phyloP scores from a whole-genome alignment of 257 asterid genomes.

The Echites panduratus region DNA sequence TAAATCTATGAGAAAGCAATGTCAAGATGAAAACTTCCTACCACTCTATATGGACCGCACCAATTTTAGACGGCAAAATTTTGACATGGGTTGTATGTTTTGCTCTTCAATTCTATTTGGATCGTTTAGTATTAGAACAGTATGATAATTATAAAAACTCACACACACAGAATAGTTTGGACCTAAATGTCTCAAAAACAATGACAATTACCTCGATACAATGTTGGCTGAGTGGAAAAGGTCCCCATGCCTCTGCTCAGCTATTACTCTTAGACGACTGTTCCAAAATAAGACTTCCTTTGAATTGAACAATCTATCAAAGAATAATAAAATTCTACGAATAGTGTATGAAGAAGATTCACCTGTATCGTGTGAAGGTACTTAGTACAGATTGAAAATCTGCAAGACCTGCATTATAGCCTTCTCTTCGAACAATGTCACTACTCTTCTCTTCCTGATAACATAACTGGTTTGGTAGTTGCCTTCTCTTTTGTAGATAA shows the following conservation, averaged over 20 bases:
- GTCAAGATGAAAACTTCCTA: not conserved
- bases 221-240: slow-evolving; percentile 80
- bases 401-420: slow-evolving; percentile 61
- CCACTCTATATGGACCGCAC: not conserved
- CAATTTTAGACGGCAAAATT: not conserved
- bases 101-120: not conserved
- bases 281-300: slow-evolving; percentile 14
- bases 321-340: not conserved
- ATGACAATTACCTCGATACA: slow-evolving; percentile 61
- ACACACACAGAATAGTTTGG: not conserved
- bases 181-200: not conserved
- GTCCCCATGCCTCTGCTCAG: slow-evolving; percentile 78
- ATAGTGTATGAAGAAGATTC: slow-evolving; percentile 13
- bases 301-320: not conserved
- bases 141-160: not conserved
- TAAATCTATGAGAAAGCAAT: not conserved
- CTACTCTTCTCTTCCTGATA: slow-evolving; percentile 38
- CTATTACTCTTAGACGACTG: slow-evolving; percentile 85
- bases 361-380: slow-evolving; percentile 84
- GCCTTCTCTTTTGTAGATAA: slow-evolving; percentile 77
- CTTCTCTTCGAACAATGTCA: slow-evolving; percentile 43
- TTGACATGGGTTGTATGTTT: not conserved
- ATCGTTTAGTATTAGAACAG: not conserved
- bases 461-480: slow-evolving; percentile 31
- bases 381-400: slow-evolving; percentile 81